Conservation (phyloP, 768 basidiomycete genomes). For the Russula earlei region DNA sequence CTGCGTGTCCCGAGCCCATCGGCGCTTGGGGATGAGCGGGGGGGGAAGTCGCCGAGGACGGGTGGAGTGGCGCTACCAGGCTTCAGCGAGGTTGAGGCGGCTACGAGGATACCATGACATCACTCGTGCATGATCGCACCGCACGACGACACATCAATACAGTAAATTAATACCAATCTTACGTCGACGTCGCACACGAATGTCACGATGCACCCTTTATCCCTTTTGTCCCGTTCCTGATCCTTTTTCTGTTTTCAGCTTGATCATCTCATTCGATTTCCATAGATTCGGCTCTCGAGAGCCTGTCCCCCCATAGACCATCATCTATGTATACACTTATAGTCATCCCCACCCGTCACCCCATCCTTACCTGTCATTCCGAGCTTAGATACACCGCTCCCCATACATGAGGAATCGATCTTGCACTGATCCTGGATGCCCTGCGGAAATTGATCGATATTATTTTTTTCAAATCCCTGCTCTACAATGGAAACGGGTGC, state of each 20-base stretch:
- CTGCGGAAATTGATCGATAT: too few species aligned
- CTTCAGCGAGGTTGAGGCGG: slow-evolving; percentile 27
- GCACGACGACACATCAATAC: neutral
- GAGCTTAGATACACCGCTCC: neutral
- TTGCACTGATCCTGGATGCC: slow-evolving; percentile 1
- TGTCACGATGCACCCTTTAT: neutral
- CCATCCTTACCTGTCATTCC: neutral
- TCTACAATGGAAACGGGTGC: too few species aligned
- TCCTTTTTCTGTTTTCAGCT: neutral
- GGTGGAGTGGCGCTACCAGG: slow-evolving; percentile 24
- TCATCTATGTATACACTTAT: slow-evolving; percentile 8
- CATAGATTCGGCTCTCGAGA: neutral
- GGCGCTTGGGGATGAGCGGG: slow-evolving; percentile 15
- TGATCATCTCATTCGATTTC: neutral
- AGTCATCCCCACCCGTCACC: slow-evolving; percentile 5
- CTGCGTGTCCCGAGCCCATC: slow-evolving; percentile 39
- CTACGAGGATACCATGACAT: slow-evolving; percentile 13
- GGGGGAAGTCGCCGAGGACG: slow-evolving; percentile 13
- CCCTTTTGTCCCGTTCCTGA: neutral
- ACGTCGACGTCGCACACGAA: neutral
- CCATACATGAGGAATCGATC: neutral
- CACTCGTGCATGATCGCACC: neutral
- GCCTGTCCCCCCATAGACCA: neutral
- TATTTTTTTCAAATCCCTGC: too few species aligned
- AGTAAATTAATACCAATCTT: too few species aligned